These are phyloP conservation scores for Ambrosiella xylebori DNA, from an alignment of 2,329 filamentous ascomycete species.

Conservation along the genomic window DNA sequence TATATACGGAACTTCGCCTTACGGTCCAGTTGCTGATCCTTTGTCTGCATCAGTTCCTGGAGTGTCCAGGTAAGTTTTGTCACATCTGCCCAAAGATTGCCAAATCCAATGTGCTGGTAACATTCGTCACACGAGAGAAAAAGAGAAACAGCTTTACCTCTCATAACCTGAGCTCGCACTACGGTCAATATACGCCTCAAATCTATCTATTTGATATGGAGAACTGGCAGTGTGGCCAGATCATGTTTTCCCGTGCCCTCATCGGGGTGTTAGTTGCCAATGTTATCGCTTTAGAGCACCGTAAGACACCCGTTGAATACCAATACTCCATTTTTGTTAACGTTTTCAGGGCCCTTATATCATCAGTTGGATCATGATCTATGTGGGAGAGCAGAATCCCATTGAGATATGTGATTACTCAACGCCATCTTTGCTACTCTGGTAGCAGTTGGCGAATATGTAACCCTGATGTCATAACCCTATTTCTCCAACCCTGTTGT, in stretches of 20 bases:
- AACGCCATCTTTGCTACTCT: background rate
- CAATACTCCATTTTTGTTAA: background rate
- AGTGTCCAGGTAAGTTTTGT: background rate
- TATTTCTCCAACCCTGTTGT: background rate
- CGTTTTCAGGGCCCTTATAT: background rate
- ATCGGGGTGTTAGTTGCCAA: background rate
- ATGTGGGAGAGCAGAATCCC: constrained; percentile 1
- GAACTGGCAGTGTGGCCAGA: background rate
- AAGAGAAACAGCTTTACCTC: no score
- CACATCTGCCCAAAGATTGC: background rate
- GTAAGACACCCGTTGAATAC: background rate
- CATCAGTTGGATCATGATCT: background rate
- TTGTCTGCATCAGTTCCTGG: background rate
- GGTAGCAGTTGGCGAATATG: background rate
- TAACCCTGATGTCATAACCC: background rate
- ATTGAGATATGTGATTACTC: background rate
- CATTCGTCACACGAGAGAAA: no score
- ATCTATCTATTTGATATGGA: background rate
- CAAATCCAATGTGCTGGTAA: background rate
- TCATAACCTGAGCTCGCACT: no score
- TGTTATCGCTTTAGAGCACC: background rate
- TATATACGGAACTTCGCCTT: background rate
- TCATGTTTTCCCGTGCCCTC: background rate
- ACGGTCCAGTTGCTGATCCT: background rate
- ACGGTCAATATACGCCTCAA: no score